A percentile compares a stretch with the other conserved stretches of the same genome.
Conservation (phyloP, 169 alveolate genomes). For the Plasmodium yoelii region DNA sequence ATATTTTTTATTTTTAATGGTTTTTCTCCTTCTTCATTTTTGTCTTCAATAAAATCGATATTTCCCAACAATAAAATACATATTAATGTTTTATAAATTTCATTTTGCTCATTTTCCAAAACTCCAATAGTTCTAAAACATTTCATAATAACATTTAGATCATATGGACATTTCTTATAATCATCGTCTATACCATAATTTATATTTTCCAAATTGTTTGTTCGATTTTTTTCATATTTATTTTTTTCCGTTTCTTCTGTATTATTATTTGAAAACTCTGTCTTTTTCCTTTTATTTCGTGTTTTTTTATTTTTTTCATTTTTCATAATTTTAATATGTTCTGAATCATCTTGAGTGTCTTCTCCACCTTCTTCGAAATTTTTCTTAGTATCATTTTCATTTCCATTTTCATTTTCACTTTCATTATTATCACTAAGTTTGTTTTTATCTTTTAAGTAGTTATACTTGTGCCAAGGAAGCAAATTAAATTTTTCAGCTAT, state of each 20-base stretch:
- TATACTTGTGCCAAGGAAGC: conserved; percentile 74
- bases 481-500: conserved; percentile 29
- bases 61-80: conserved; percentile 76
- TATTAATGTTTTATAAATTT: conserved; percentile 71
- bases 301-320: conserved; percentile 3
- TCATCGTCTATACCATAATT: neutral
- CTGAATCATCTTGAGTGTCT: neutral
- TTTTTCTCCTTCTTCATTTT: conserved; percentile 27
- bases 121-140: conserved; percentile 77
- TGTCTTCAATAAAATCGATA: conserved; percentile 39
- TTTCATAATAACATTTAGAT: conserved; percentile 43
- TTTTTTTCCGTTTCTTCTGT: neutral
- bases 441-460: conserved; percentile 24
- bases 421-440: neutral
- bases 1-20: conserved; percentile 48
- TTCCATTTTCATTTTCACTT: neutral
- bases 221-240: neutral
- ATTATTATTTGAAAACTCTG: neutral
- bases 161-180: conserved; percentile 19
- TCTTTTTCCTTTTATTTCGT: conserved; percentile 10
- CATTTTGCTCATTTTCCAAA: conserved; percentile 74
- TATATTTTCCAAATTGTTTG: neutral
- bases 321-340: neutral
- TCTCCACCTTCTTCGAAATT: neutral
- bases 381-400: neutral